Base-by-base conservation (phyloP, 805 yeast species). In the Metschnikowia baotianmanensis region DNA sequence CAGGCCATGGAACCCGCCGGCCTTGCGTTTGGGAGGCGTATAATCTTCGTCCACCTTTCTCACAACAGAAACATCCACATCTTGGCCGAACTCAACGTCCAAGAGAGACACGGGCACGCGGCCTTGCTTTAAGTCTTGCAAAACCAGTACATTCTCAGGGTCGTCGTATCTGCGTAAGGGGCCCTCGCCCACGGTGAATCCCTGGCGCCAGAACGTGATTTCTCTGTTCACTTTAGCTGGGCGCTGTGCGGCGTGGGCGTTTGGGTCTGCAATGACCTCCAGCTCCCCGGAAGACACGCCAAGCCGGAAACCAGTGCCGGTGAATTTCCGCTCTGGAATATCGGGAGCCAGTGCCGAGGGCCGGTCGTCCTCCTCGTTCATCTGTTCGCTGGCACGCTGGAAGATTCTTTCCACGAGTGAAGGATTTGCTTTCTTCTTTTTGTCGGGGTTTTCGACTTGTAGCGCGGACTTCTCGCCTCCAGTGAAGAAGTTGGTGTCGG, bases 121-220 rank as follows among this genome's bases (percentile, higher is more conserved):
- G 8, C 99, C 99, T 41, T 81, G 76, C 57, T 86, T 85, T 63
- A 93, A 74, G 51, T 90, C 93, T 48, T 80, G 75, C 53, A 93
- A 70, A 49, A 86, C 84, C 31, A 74, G 76, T 34, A 82, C 82
- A 59, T 91, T 93, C n/a, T 76, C 80, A 5, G 96, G 96, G 60
- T 93, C 98, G 56, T 91, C 96, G 60, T 89, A 93, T 43, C 93
- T 72, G 60, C 77, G 83, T 41, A 93, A 72, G 18, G 78, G 78
- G 2, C 98, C 98, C 35, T 90, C 96, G 23, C 93, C 98, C 19
- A 93, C 89, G 47, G 88, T 87, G 65, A 93, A 93, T 1, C 99
- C 99, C 56, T 93, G 91, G 52, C 81, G 83, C 99, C 99, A 93
- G 61, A 93, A 91, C 0, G 95, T 87, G 47, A 93, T 83, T 31